Percentiles rank a stretch among this genome's conserved stretches.
phyloP scores from a whole-genome alignment of 1,284 basidiomycete genomes.

The Pseudozyma flocculosa region DNA sequence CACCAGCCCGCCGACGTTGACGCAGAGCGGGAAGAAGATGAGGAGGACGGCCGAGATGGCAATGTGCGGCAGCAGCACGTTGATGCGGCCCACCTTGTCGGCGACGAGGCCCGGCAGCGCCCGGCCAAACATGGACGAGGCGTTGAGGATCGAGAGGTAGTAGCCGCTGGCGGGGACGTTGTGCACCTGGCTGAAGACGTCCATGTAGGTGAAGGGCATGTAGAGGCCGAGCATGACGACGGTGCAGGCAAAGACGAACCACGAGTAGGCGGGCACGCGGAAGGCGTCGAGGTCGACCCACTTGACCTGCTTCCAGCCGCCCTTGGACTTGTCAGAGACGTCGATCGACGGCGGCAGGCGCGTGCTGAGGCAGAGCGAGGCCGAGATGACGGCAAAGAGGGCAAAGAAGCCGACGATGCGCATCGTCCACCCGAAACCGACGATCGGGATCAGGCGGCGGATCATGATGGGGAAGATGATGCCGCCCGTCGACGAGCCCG shows the following conservation, averaged over 20 bases:
- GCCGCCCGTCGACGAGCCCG: constrained; percentile 39
- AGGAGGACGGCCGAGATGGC: constrained; percentile 42
- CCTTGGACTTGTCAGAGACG: constrained; percentile 24
- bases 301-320: constrained; percentile 28
- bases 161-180: constrained; percentile 26
- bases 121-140: constrained; percentile 51
- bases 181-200: constrained; percentile 20
- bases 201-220: constrained; percentile 38
- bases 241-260: constrained; percentile 26
- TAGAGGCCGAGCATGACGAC: constrained; percentile 43
- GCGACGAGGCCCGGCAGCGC: constrained; percentile 55
- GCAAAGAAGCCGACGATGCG: constrained; percentile 41
- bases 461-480: constrained; percentile 48
- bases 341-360: constrained; percentile 30
- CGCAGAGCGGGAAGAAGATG: constrained; percentile 36
- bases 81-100: constrained; percentile 55
- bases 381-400: constrained; percentile 15
- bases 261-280: constrained; percentile 13
- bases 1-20: constrained; percentile 18
- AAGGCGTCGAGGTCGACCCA: constrained; percentile 21
- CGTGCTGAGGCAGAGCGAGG: constrained; percentile 30
- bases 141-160: constrained; percentile 44
- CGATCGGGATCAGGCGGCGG: constrained; percentile 15
- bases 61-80: constrained; percentile 54
- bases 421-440: constrained; percentile 43